A percentile compares a stretch with the other conserved stretches of the same genome.
phyloP scores from a whole-genome alignment of 2,329 filamentous ascomycete genomes.

The Aspergillus puulaauensis region DNA sequence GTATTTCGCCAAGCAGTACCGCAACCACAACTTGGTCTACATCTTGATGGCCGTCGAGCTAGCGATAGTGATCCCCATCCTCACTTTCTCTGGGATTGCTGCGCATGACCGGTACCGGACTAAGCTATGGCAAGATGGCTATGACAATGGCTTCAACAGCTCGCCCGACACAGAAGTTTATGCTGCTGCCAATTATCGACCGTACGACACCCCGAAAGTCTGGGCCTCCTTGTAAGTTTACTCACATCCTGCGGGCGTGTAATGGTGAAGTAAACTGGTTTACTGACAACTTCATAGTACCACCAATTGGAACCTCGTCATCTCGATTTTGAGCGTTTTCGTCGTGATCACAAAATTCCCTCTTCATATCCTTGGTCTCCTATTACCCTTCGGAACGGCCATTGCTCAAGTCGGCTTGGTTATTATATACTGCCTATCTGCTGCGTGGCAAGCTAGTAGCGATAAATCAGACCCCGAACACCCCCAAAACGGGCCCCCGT shows the following conservation, averaged over 20 bases:
- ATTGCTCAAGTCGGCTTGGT: constrained; percentile 53
- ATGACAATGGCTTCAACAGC: constrained; percentile 63
- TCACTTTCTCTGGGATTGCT: constrained; percentile 63
- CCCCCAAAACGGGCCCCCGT: constrained; percentile 56
- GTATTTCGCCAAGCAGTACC: constrained; percentile 57
- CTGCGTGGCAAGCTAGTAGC: constrained; percentile 56
- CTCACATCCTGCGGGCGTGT: background rate
- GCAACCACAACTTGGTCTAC: constrained; percentile 52
- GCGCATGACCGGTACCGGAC: constrained; percentile 61
- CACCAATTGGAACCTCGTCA: constrained; percentile 61
- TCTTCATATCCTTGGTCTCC: constrained; percentile 57
- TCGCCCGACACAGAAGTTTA: constrained; percentile 57
- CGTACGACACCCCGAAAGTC: constrained; percentile 54
- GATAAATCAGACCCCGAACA: constrained; percentile 59
- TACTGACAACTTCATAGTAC: constrained; percentile 44
- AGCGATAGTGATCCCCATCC: constrained; percentile 55
- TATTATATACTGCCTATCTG: constrained; percentile 55
- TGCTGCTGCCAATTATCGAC: constrained; percentile 58
- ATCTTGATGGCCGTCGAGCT: constrained; percentile 57
- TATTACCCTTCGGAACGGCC: constrained; percentile 56
- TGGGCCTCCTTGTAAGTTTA: constrained; percentile 60
- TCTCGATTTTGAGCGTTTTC: constrained; percentile 62
- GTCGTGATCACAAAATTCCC: constrained; percentile 59
- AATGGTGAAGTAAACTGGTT: background rate
- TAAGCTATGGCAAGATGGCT: constrained; percentile 62